Evolutionary conservation across 345 rosid genomes (phyloP), one percentile per base, ranked within the genome.

Genomic region (Pugionium dolabratum): DNA sequence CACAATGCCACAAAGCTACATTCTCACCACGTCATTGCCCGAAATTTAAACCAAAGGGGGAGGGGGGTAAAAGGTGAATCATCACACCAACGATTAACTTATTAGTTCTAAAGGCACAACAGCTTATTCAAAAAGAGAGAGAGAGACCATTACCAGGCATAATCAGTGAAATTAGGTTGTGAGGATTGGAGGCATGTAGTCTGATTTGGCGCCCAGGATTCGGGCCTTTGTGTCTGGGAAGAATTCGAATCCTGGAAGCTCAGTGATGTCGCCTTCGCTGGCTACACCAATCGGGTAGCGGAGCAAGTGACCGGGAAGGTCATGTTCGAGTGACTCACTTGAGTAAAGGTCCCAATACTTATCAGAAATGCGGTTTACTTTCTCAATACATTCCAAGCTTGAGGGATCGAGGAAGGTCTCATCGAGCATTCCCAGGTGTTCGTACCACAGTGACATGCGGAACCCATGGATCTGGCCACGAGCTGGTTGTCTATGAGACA

Each of bases 191-290:
- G 99, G 99, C 58, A 94, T 64, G 78, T 83, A 88, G 77, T 91
- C 97, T 9, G 99, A 88, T 71, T 84, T 88, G 56, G 84, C 8
- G 5, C 99, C 99, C 5, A 94, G 89, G 67, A 94, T 55, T 10
- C 83, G 87, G 45, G 96, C 99, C 75, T 85, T 87, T 3, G 96
- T 88, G 76, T 94, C 99, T 0, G 97, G 99, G 90, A 94, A 91
- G 85, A 70, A 74, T 76, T 85, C 84, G 0, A 57, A 28, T 44
- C 96, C 96, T 0, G 97, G 91, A 27, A 87, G 71, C 67, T 87
- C 90, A 2, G 89, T 80, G 56, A 94, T 76, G 48, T 47, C 65
- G 8, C 99, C 99, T 29, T 87, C 90, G 27, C 82, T 59, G 47
- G 85, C 45, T 39, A 94, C 77, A 7, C 71, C 87, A 0, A 94